These are phyloP conservation scores for Torulaspora maleeae DNA, from an alignment of 805 yeast genomes.

Conservation along the genomic window DNA sequence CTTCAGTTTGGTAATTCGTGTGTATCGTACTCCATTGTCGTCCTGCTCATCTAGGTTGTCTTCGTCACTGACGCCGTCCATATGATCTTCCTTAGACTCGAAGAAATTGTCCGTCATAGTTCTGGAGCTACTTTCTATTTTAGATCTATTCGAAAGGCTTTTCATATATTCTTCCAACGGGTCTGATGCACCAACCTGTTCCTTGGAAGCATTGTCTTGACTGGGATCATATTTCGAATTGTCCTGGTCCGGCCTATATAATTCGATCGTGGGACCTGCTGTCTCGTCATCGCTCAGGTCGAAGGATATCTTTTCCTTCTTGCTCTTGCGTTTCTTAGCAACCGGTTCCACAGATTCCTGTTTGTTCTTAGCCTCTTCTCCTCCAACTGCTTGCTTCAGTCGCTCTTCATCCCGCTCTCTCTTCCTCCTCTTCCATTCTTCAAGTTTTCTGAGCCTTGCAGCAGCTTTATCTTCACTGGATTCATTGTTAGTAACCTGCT, in stretches of 20 bases:
- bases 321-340: not conserved
- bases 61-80: constrained; percentile 13
- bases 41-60: not conserved
- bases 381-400: not conserved
- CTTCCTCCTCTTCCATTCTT: constrained; percentile 50
- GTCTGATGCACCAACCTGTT: constrained; percentile 32
- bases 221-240: not conserved
- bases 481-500: constrained; percentile 7
- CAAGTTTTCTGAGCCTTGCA: constrained; percentile 40
- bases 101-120: constrained; percentile 22
- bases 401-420: constrained; percentile 18
- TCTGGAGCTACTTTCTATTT: constrained; percentile 2
- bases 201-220: not conserved
- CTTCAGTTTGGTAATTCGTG: constrained; percentile 38
- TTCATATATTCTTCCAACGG: constrained; percentile 47
- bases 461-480: constrained; percentile 10
- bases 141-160: not conserved
- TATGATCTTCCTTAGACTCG: constrained; percentile 25
- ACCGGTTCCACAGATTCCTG: not conserved
- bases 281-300: constrained; percentile 21
- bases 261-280: not conserved
- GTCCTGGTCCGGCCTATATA: constrained; percentile 3
- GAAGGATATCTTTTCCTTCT: constrained; percentile 9
- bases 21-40: constrained; percentile 35
- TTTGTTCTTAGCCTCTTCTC: not conserved